Percentiles rank a stretch among this genome's conserved stretches.
Conservation (phyloP, 352 stramenopile genomes). For the Phytophthora hibernalis region DNA sequence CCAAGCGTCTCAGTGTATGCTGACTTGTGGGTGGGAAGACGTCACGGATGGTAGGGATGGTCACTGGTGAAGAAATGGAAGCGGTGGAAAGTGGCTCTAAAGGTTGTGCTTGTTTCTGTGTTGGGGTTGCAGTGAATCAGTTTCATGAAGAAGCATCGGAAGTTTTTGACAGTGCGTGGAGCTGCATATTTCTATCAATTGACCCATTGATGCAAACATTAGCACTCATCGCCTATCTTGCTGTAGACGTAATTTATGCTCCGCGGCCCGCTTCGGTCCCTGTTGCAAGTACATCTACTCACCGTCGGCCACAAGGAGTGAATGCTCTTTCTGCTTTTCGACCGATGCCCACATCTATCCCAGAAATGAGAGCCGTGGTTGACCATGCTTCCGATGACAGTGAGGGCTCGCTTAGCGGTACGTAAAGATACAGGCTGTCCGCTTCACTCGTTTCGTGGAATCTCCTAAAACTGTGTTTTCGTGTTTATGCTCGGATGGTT, state of each 20-base stretch:
- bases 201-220: slow-evolving; percentile 28
- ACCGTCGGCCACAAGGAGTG: slow-evolving; percentile 8
- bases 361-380: slow-evolving; percentile 12
- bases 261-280: slow-evolving; percentile 19
- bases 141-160: slow-evolving; percentile 66
- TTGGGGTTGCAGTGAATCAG: slow-evolving; percentile 45
- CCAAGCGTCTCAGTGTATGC: slow-evolving; percentile 35
- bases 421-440: not conserved
- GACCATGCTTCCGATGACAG: slow-evolving; percentile 34
- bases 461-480: slow-evolving; percentile 2
- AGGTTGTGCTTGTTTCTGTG: slow-evolving; percentile 27
- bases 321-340: slow-evolving; percentile 11
- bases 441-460: not conserved
- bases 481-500: slow-evolving; percentile 34
- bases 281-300: slow-evolving; percentile 6
- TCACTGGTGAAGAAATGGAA: slow-evolving; percentile 13
- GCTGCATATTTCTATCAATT: slow-evolving; percentile 38
- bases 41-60: slow-evolving; percentile 42
- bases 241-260: slow-evolving; percentile 70
- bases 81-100: slow-evolving; percentile 13
- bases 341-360: slow-evolving; percentile 1
- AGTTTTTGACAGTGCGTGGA: slow-evolving; percentile 72
- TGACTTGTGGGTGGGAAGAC: slow-evolving; percentile 44
- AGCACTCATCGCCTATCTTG: slow-evolving; percentile 7
- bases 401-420: slow-evolving; percentile 55